Base-by-base conservation (phyloP, 257 asterid species). In the Forsythia viridissima region DNA sequence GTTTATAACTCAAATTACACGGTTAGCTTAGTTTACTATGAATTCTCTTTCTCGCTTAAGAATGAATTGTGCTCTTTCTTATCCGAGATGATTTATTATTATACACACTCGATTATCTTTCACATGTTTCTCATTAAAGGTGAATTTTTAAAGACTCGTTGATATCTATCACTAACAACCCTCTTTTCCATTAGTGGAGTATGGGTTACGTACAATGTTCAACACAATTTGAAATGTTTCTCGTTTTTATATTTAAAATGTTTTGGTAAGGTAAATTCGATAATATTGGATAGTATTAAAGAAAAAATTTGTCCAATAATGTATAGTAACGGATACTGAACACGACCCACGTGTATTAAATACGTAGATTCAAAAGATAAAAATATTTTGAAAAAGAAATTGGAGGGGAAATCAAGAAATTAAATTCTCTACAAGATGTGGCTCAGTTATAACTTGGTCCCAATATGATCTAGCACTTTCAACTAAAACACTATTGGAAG, bases 391-490 rank as follows among this genome's bases (percentile, higher is more conserved):
- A 57, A 57, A 8, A 21, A n/a, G n/a, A 57, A 57, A 57, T 57
- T 57, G 3, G 4, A 36, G 70, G 68, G 69, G 21, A 55, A 57
- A 37, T 21, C 8, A n/a, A 24, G 57, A 4, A 15, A 36, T 73
- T 2, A 39, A 73, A 18, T 51, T 46, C 42, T 52, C 4, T 38
- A n/a, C 8, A 52, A 46, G 59, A 71, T 30, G 24, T 38, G 79
- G 86, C 77, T 80, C 77, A 82, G 41, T 11, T 21, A 6, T 18
- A 46, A 72, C 6, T 7, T 6, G 74, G 82, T 12, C 86, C 88
- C 75, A 16, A 4, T 11, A 7, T 83, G 83, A 86, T 73, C 82
- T 83, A 88, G 86, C 86, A 77, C 70, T 43, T 83, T 81, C 85
- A 76, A 80, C 78, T 77, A 73, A 76, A 77, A 81, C 76, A 75